These are phyloP conservation scores for Backusella mclennaniae DNA, from an alignment of 192 early-diverging fungal genomes.

Conservation along the genomic window DNA sequence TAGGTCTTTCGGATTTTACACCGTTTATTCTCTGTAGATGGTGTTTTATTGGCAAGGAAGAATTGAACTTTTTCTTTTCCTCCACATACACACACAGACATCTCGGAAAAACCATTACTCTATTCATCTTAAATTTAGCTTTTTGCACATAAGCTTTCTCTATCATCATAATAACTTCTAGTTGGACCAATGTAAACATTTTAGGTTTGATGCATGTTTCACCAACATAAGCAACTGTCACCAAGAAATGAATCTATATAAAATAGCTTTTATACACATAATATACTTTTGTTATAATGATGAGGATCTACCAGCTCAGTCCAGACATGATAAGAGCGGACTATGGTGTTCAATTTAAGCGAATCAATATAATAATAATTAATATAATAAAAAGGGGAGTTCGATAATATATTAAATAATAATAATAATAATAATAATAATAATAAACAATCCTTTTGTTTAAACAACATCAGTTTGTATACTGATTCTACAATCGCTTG, in stretches of 20 bases:
- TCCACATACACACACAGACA: background rate
- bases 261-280: background rate
- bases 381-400: conserved; percentile 5
- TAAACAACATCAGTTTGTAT: background rate
- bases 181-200: background rate
- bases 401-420: background rate
- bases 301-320: background rate
- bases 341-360: background rate
- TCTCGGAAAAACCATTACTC: background rate
- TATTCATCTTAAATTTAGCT: background rate
- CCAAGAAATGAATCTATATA: background rate
- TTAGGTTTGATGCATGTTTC: conserved; percentile 2
- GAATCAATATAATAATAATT: background rate
- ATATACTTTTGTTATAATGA: background rate
- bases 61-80: background rate
- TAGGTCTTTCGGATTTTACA: too few relatives aligned
- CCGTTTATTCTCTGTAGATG: too few relatives aligned
- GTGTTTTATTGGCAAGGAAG: too few relatives aligned
- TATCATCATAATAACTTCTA: background rate
- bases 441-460: background rate
- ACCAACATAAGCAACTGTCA: background rate
- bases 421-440: background rate
- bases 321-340: background rate
- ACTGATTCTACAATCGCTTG: background rate
- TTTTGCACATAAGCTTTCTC: background rate